Percentiles rank a stretch among this genome's conserved stretches.
These are phyloP conservation scores for Phellinidium pouzarii DNA, from an alignment of 1,284 basidiomycete genomes.

Conservation along the genomic window DNA sequence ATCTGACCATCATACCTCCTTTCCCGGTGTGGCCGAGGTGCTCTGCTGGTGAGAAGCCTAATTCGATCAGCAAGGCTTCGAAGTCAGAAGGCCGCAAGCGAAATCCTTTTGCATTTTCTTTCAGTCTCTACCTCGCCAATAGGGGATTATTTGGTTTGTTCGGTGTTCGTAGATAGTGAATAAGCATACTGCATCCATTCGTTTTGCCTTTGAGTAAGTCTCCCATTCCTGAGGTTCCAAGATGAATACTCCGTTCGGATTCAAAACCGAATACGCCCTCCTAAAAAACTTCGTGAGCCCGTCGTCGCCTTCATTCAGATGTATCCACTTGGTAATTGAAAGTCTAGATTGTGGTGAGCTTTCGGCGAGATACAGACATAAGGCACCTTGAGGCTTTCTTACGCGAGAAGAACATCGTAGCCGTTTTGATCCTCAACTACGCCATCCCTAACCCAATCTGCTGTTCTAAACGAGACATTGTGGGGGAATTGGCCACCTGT, in stretches of 20 bases:
- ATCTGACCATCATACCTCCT: slow-evolving; percentile 37
- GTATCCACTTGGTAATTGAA: slow-evolving; percentile 83
- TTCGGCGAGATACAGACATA: background rate
- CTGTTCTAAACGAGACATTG: slow-evolving; percentile 61
- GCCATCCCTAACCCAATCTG: slow-evolving; percentile 59
- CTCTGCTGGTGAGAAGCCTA: slow-evolving; percentile 54
- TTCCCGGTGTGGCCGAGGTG: slow-evolving; percentile 51
- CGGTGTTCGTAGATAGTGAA: background rate
- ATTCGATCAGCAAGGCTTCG: slow-evolving; percentile 39
- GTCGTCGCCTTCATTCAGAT: slow-evolving; percentile 68
- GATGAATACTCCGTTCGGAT: slow-evolving; percentile 53
- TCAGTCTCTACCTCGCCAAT: slow-evolving; percentile 37
- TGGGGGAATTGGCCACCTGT: slow-evolving; percentile 52
- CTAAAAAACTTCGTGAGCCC: slow-evolving; percentile 59
- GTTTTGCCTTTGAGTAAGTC: slow-evolving; percentile 65
- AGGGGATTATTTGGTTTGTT: background rate
- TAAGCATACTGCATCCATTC: slow-evolving; percentile 49
- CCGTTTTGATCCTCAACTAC: slow-evolving; percentile 51
- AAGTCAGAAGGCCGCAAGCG: slow-evolving; percentile 57
- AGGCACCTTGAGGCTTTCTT: slow-evolving; percentile 25
- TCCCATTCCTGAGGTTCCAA: slow-evolving; percentile 79
- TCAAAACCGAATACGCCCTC: slow-evolving; percentile 50
- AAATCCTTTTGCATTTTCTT: slow-evolving; percentile 49
- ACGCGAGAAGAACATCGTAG: slow-evolving; percentile 75
- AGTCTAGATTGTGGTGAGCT: slow-evolving; percentile 40